Evolutionary conservation across 352 stramenopile species (phyloP), one percentile per base, ranked within the genome.

Genomic region (Globisporangium heterothallicum): DNA sequence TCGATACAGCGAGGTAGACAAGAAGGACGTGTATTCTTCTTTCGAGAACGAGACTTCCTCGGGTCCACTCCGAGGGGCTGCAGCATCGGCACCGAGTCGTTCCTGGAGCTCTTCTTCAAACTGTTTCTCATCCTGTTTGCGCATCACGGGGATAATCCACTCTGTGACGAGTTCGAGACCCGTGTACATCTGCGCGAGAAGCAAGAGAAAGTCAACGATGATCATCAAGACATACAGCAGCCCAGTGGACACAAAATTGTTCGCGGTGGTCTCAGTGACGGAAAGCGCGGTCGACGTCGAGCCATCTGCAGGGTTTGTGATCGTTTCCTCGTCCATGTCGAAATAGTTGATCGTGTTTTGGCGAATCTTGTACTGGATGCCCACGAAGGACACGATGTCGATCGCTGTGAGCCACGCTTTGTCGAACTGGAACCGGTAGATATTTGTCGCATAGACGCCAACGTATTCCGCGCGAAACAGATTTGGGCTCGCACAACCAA

Each of bases 1-100:
- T 36, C 70, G 75, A 29, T 69, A 68, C 10, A 86, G 58, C 12
- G 72, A 77, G 7, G 56, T 66, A 1, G 61, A 40, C 14, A 78
- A 59, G 12, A 30, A 34, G 8, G 54, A 56, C 36, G 41, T 51
- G 43, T 41, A 32, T 35, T 54, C 45, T 43, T 64, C 46, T 25
- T 58, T 56, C 3, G 47, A 49, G 41, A 58, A 55, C 16, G 42
- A 42, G 6, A 47, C 36, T 22, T 53, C 47, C 3, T 38, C 22
- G 3, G 3, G 21, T 16, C 30, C 30, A 36, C 5, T 30, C n/a
- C 26, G 8, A 13, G 26, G 6, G 6, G 22, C 35, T 8, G 34
- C 13, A 22, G 13, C 35, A 22, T 12, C 16, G 35, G 35, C 16
- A 42, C 34, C 4, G 24, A 53, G 14, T 8, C 16, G 47, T 18